Evolutionary conservation across 768 basidiomycete genomes (phyloP), one percentile per base, ranked within the genome.

Genomic region (Pulveroboletus sp.): DNA sequence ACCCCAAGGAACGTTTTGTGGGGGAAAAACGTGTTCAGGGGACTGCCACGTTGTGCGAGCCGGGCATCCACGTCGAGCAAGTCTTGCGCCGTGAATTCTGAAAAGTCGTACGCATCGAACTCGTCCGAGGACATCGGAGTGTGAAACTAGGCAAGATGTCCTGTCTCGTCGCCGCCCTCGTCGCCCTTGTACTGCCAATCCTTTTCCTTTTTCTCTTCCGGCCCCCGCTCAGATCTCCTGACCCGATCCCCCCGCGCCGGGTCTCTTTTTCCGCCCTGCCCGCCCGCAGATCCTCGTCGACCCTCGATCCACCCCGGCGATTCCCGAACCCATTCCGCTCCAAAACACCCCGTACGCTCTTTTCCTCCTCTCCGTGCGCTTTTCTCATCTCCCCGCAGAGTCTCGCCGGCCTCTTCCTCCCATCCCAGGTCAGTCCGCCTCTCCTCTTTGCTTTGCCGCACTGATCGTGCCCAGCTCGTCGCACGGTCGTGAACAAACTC

Each of bases 21-120:
- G 1, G 67, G 60, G n/a, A 79, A 73, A 66, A 77, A 82, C 12
- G 55, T 59, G 25, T 67, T 49, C 31, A 75, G 70, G 0, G 81
- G 82, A 2, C 51, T 54, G 43, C 43, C 23, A 49, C 75, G 67
- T 29, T 57, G 49, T 17, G 51, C 50, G 13, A 61, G 11, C 14
- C 29, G 4, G 2, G 73, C 50, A 24, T 68, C 62, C 24, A 71
- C 72, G 21, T 64, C 60, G 3, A 69, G 72, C 34, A 85, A 72
- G 21, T 87, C 82, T 27, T 81, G 75, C 21, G 73, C 72, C 0
- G 81, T 81, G 51, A 85, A 79, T 40, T 77, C 78, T 0, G 78
- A 73, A 41, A 84, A 69, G 37, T 78, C 71, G 55, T 79, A 79
- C 5, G 57, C 66, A 17, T 73, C 74, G 55, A 72, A 84, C 52